These are phyloP conservation scores for Chytriomyces sp. DNA, from an alignment of 192 early-diverging fungal species.

Conservation along the genomic window DNA sequence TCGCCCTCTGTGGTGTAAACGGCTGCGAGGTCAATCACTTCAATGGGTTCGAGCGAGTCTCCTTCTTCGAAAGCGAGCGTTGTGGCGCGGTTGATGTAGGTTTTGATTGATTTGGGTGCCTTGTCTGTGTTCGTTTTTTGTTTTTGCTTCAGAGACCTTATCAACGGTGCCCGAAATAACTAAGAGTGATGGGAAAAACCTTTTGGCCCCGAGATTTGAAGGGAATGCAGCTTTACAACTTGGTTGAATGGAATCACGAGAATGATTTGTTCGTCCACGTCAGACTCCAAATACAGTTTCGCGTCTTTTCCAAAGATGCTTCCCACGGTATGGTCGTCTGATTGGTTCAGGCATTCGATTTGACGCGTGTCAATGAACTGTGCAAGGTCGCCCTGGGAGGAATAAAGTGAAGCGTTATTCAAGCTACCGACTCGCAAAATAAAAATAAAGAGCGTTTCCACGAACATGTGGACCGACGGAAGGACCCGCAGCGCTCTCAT, in stretches of 20 bases:
- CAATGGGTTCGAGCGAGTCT: constrained; percentile 75
- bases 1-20: constrained; percentile 41
- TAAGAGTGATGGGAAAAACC: constrained; percentile 54
- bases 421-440: no score
- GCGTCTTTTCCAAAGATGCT: constrained; percentile 75
- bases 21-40: constrained; percentile 71
- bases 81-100: constrained; percentile 79
- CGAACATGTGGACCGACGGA: constrained; percentile 16
- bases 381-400: constrained; percentile 44
- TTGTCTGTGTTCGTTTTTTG: constrained; percentile 50
- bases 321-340: constrained; percentile 71
- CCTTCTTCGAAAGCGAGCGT: constrained; percentile 88
- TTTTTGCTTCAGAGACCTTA: neutral
- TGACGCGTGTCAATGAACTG: constrained; percentile 48
- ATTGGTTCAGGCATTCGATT: constrained; percentile 83
- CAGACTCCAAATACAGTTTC: constrained; percentile 79
- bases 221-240: constrained; percentile 73
- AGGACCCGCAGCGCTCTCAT: neutral
- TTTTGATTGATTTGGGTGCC: constrained; percentile 85
- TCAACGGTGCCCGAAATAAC: neutral
- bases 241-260: constrained; percentile 88
- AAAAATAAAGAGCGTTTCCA: neutral
- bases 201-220: constrained; percentile 65
- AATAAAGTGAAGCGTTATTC: neutral
- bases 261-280: constrained; percentile 95